Evolutionary conservation across 139 green algal genomes (phyloP), one percentile per base, ranked within the genome.

Genomic region (Dunaliella primolecta): DNA sequence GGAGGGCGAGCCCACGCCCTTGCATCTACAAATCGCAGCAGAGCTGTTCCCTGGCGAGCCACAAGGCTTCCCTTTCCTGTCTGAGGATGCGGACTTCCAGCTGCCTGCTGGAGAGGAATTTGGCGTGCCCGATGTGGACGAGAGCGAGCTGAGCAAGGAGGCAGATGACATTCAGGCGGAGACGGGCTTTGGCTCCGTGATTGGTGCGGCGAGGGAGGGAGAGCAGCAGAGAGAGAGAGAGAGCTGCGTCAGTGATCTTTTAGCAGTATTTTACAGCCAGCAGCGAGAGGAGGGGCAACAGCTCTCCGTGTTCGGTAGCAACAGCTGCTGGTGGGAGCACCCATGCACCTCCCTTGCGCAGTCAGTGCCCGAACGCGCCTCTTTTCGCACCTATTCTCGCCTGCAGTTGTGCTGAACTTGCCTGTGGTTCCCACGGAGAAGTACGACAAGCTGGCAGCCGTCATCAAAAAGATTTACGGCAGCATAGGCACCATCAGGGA

Each of bases 361-460:
- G 15, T 72, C 56, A 72, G 21, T 15, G 20, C 56, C 15, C 15
- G 56, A 21, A 33, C 72, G 7, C 72, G 7, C 72, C 72, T 34
- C 72, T 34, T 20, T 20, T 20, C 20, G n/a, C 72, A 33, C 20
- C 72, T 15, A 7, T 64, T 7, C 27, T n/a, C 27, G 57, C 27
- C 27, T 83, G 86, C 92, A 98, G 96, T 99, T 27, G 95, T 99
- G 31, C 95, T 98, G 84, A 96, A 97, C 87, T 86, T 99, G 78
- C 97, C 97, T 2, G 85, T 94, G 56, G 95, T 99, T 27, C 84
- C 89, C 2, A 84, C 91, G 24, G 96, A 98, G 79, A 99, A 99
- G 91, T 94, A 94, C 64, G 97, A 98, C 0, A 99, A 99, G 93
- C 94, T 99, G 57, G 86, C 87, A 3, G 92, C 80, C 31, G 95